Base-by-base conservation (phyloP, 352 stramenopile species). In the Globisporangium middletonii region DNA sequence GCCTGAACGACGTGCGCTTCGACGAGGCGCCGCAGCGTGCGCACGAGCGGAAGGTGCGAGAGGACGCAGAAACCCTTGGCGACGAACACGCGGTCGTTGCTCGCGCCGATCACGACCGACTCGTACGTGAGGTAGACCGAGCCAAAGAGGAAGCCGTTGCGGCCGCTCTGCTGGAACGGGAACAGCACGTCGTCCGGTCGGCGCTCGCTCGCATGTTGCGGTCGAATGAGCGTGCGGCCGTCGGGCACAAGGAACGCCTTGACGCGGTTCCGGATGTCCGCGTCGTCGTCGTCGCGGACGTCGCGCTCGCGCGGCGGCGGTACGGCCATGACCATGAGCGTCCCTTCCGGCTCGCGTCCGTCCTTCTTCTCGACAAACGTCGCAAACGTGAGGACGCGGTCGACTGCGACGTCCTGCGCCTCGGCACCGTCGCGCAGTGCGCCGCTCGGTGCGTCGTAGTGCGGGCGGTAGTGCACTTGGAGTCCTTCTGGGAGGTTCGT, bases 51-150 rank as follows among this genome's bases (percentile, higher is more conserved):
- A 37, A 86, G 58, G 5, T 70, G 71, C 27, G 82, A 92, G 5
- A 90, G 66, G 30, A 90, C 57, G 27, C 79, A 92, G 33, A 92
- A 68, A 13, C 82, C 82, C 50, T 87, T 89, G 4, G 78, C 77
- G 15, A 78, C 73, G 50, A 74, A 87, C 51, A 83, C 60, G 13
- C 72, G 65, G 35, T 85, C 65, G 45, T 73, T 77, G 3, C 69
- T 69, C 11, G 63, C 64, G 8, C 74, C 75, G 48, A 88, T 63
- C 44, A 56, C 63, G 45, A 88, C 67, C 4, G 53, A 42, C 55
- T 88, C 75, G 63, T 92, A 92, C 11, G 78, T 92, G 42, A 92
- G 67, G 52, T 83, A 92, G 13, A 92, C 79, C 0, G 73, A 89
- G 0, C 79, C 82, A 57, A 89, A 90, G 35, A 92, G 50, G 45